Percentiles rank a stretch among this genome's conserved stretches.
These are phyloP conservation scores for Ceratobasidium sp. DNA, from an alignment of 1,284 basidiomycete species.

Conservation along the genomic window DNA sequence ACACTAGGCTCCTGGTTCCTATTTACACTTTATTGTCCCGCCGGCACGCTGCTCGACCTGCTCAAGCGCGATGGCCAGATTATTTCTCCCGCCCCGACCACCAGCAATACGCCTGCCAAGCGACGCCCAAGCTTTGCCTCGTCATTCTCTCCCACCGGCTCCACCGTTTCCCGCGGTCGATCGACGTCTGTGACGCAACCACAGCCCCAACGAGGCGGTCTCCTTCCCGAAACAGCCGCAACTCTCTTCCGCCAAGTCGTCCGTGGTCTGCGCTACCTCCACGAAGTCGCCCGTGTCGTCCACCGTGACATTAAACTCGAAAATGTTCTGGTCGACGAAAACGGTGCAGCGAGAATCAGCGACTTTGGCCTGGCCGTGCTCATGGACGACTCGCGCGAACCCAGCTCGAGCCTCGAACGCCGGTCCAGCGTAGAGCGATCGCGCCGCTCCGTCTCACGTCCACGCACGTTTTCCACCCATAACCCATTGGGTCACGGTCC, in stretches of 20 bases:
- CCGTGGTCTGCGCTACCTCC: constrained; percentile 83
- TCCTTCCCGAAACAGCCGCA: constrained; percentile 71
- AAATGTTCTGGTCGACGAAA: constrained; percentile 90
- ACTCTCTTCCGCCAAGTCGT: constrained; percentile 92
- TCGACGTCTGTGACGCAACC: constrained; percentile 45
- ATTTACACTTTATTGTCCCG: constrained; percentile 82
- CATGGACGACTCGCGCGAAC: constrained; percentile 52
- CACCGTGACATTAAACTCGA: constrained; percentile 97
- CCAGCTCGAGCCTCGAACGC: constrained; percentile 6
- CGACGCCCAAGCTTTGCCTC: constrained; percentile 20
- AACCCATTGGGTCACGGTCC: neutral
- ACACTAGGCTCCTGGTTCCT: constrained; percentile 78
- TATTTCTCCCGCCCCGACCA: neutral
- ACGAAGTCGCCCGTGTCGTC: constrained; percentile 76
- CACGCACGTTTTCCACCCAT: constrained; percentile 4
- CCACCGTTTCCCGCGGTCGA: constrained; percentile 8
- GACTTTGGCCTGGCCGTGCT: constrained; percentile 83
- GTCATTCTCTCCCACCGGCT: constrained; percentile 48
- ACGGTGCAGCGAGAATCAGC: constrained; percentile 77
- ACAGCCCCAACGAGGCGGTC: constrained; percentile 56
- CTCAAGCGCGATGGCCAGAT: constrained; percentile 67
- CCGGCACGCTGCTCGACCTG: constrained; percentile 86
- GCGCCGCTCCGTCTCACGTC: neutral
- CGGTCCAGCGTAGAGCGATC: constrained; percentile 2
- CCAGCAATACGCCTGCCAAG: constrained; percentile 11